Evolutionary conservation across 2,329 filamentous ascomycete species (phyloP), one percentile per base, ranked within the genome.

Genomic region (Fusarium redolens): DNA sequence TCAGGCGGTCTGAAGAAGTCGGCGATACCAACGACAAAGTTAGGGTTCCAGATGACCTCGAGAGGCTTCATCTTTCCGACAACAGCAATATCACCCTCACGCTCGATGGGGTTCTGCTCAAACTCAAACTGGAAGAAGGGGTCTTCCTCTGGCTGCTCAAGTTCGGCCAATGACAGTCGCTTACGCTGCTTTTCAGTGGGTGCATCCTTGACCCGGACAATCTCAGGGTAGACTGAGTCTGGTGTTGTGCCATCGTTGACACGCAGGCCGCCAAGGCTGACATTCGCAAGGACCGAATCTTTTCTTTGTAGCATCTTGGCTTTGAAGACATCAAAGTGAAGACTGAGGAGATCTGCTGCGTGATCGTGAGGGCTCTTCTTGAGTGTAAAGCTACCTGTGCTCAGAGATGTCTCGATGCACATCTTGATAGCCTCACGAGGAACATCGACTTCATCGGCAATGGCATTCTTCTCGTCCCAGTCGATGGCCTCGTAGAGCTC

Each of bases 401-500:
- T 93, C n/a, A 99, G 90, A 61, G 93, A 96, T 55, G 96, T 92
- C 79, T 98, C 95, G 54, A 99, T 86, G 79, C 98, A 94, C 81
- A 98, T 87, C 82, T 98, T 98, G 78, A 99, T 88, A 14, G 94
- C 94, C 76, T 99, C 96, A 60, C 93, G 90, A 0, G 97, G 97
- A 37, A 95, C 87, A 75, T 99, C 96, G 7, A 99, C 92, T 45
- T 93, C 92, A 74, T 97, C 95, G 0, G 94, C 88, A 43, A 99
- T 88, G 4, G 93, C 93, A 68, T 95, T 92, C 85, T 98, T 98
- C 82, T 99, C 96, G 71, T 99, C 94, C 92, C 96, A 99, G 78
- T 98, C 96, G 77, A 99, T 99, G 55, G 94, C 97, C 75, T 97
- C 92, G 81, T 98, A 99, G 14, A 99, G 88, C 82, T 99, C 96